Conservation (phyloP, 805 yeast species). For the Candida parachauliodes region DNA sequence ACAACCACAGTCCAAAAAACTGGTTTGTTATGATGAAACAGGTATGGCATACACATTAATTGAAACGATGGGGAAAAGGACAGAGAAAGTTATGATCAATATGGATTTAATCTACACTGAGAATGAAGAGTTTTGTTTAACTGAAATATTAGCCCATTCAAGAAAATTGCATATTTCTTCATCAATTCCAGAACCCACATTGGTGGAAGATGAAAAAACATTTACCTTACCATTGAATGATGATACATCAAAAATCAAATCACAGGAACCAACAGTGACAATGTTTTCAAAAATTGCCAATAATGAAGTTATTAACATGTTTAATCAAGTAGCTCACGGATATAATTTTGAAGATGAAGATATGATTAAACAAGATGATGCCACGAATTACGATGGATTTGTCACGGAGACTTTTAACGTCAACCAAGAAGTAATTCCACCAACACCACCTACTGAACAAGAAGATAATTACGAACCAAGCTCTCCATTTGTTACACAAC, state of each 20-base stretch:
- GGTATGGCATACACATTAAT: conserved; percentile 20
- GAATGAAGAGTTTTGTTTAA: conserved; percentile 53
- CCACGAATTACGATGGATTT: conserved; percentile 41
- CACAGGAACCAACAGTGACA: conserved; percentile 76
- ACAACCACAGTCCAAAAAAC: conserved; percentile 5
- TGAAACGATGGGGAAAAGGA: conserved; percentile 52
- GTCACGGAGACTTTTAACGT: conserved; percentile 46
- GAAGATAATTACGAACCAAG: conserved; percentile 28
- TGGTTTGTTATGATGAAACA: conserved; percentile 6
- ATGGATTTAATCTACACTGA: conserved; percentile 49
- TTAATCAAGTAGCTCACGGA: conserved; percentile 49
- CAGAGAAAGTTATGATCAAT: conserved; percentile 59
- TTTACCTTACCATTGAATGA: conserved; percentile 43
- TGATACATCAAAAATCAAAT: conserved; percentile 15
- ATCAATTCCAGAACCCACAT: conserved; percentile 1
- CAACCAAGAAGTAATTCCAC: conserved; percentile 2
- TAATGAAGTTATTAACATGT: conserved; percentile 71
- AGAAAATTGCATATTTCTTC: background rate
- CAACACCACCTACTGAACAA: conserved; percentile 28
- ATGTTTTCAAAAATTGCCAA: conserved; percentile 71
- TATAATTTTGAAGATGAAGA: conserved; percentile 28
- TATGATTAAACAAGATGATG: conserved; percentile 20
- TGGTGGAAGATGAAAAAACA: conserved; percentile 20
- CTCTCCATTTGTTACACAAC: conserved; percentile 46
- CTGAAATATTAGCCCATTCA: conserved; percentile 59